phyloP scores from a whole-genome alignment of 2,329 filamentous ascomycete genomes.

The Colletotrichum australisinense region DNA sequence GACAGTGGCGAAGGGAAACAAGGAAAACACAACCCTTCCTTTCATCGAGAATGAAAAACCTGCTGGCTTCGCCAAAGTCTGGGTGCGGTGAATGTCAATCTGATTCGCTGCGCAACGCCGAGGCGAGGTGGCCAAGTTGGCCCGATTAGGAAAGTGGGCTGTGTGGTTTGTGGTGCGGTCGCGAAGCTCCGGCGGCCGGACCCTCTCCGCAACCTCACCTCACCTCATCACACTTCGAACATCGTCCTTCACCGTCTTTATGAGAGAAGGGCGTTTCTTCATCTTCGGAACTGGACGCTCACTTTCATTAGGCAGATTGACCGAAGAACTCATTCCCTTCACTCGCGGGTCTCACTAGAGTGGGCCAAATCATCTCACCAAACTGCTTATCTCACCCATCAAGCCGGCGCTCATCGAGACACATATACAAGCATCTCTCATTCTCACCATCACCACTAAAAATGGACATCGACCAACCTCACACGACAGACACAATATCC shows the following conservation, averaged over 20 bases:
- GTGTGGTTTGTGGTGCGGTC: neutral
- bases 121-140: constrained; percentile 25
- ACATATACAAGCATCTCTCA: too few relatives aligned
- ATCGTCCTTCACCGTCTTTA: neutral
- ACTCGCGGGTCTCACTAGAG: neutral
- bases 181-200: constrained; percentile 14
- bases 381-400: neutral
- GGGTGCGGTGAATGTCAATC: neutral
- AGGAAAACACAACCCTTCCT: neutral
- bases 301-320: neutral
- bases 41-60: neutral
- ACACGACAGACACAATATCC: neutral
- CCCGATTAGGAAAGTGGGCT: constrained; percentile 29
- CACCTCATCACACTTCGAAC: constrained; percentile 10
- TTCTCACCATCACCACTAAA: neutral
- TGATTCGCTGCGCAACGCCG: constrained; percentile 9
- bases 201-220: constrained; percentile 19
- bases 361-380: neutral
- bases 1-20: neutral
- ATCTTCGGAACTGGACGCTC: neutral
- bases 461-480: neutral
- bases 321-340: neutral
- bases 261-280: neutral
- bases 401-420: neutral
- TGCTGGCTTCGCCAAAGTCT: neutral